phyloP scores from a whole-genome alignment of 2,329 filamentous ascomycete genomes.

The Beauveria varroae region DNA sequence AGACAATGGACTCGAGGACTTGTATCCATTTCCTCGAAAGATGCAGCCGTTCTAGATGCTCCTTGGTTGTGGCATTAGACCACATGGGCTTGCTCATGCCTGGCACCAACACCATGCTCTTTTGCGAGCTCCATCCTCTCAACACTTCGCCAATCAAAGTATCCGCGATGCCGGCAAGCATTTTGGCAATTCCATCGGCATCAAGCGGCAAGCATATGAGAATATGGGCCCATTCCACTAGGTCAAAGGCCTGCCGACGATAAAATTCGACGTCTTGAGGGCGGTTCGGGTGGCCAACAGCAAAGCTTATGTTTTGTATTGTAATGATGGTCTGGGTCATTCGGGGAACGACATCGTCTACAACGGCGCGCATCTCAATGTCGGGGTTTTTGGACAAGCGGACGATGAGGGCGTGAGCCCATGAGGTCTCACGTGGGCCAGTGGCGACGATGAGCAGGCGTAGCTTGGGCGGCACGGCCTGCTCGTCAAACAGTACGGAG shows the following conservation, averaged over 20 bases:
- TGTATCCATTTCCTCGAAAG: slow-evolving; percentile 75
- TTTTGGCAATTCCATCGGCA: slow-evolving; percentile 76
- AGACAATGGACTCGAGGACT: slow-evolving; percentile 72
- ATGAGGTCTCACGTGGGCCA: slow-evolving; percentile 56
- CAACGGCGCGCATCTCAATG: slow-evolving; percentile 54
- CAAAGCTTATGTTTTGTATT: slow-evolving; percentile 45
- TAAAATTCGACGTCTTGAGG: slow-evolving; percentile 46
- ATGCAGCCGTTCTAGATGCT: slow-evolving; percentile 76
- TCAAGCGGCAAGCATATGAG: slow-evolving; percentile 79
- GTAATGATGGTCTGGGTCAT: slow-evolving; percentile 56
- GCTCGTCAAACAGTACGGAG: slow-evolving; percentile 30
- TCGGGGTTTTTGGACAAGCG: slow-evolving; percentile 58
- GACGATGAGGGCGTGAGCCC: slow-evolving; percentile 58
- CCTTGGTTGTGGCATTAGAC: slow-evolving; percentile 83
- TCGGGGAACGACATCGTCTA: slow-evolving; percentile 57
- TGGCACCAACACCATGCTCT: slow-evolving; percentile 76
- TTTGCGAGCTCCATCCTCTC: slow-evolving; percentile 79
- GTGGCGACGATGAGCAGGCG: slow-evolving; percentile 59
- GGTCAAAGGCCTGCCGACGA: slow-evolving; percentile 47
- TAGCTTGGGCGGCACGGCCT: slow-evolving; percentile 37
- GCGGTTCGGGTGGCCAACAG: slow-evolving; percentile 23
- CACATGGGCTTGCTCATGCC: slow-evolving; percentile 87
- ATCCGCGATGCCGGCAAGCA: slow-evolving; percentile 78
- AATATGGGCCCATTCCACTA: slow-evolving; percentile 83
- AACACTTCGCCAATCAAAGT: slow-evolving; percentile 74